Percentiles rank a stretch among this genome's conserved stretches.
Conservation (phyloP, 805 yeast species). For the Kodamaea laetipori region DNA sequence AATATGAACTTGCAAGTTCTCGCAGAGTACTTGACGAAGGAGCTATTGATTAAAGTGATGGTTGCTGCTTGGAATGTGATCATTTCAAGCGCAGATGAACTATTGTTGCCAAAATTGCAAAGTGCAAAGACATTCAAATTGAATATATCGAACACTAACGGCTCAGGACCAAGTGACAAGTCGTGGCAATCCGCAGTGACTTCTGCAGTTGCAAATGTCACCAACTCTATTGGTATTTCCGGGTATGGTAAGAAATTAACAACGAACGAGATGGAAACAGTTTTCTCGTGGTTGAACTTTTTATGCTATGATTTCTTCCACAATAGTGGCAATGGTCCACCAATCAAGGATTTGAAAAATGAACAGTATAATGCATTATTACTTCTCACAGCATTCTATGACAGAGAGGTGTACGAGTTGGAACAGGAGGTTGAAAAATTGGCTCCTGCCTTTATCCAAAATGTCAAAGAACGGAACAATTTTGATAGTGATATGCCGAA, state of each 20-base stretch:
- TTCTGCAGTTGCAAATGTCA: slow-evolving; percentile 53
- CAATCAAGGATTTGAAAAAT: slow-evolving; percentile 61
- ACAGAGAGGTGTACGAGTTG: slow-evolving; percentile 48
- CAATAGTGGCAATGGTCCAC: slow-evolving; percentile 80
- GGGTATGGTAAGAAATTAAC: slow-evolving; percentile 61
- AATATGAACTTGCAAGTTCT: slow-evolving; percentile 67
- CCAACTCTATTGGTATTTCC: slow-evolving; percentile 41
- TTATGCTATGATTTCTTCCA: slow-evolving; percentile 75
- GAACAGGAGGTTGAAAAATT: slow-evolving; percentile 60
- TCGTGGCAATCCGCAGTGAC: slow-evolving; percentile 48
- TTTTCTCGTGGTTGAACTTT: slow-evolving; percentile 68
- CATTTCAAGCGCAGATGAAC: slow-evolving; percentile 64
- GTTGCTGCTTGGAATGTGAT: slow-evolving; percentile 79
- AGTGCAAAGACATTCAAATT: slow-evolving; percentile 39
- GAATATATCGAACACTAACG: slow-evolving; percentile 17
- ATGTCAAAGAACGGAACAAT: slow-evolving; percentile 50
- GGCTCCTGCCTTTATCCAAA: slow-evolving; percentile 54
- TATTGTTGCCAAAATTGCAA: slow-evolving; percentile 72
- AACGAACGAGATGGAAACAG: slow-evolving; percentile 61
- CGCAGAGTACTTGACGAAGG: slow-evolving; percentile 58
- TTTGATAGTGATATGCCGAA: slow-evolving; percentile 28
- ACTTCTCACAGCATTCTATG: slow-evolving; percentile 66
- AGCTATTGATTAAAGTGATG: slow-evolving; percentile 64
- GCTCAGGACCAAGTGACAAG: slow-evolving; percentile 17
- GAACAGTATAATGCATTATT: slow-evolving; percentile 64